Evolutionary conservation across 169 alveolate genomes (phyloP), one percentile per base, ranked within the genome.

Genomic region (Fabrea salina): DNA sequence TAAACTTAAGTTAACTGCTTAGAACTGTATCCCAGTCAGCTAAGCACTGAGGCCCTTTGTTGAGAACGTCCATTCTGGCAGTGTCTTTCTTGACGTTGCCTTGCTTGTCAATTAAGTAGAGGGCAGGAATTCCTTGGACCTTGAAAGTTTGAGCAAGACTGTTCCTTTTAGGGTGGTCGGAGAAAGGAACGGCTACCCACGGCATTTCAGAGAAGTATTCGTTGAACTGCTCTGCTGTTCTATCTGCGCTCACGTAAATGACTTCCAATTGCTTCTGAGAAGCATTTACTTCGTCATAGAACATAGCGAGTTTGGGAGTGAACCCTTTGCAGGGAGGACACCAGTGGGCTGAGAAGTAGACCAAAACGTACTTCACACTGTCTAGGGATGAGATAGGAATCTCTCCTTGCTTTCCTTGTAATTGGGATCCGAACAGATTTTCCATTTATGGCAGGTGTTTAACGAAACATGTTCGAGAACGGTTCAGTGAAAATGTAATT

Each of bases 321-420:
- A 92, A 95, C 35, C 49, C 80, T 68, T 93, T 76, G 82, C 96
- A 92, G 1, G 98, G 97, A 19, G 95, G 93, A 53, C 96, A 91
- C 93, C 94, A 86, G 68, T 89, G 89, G 67, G 95, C 95, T 32
- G 92, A 61, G 81, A 94, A 91, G 82, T 92, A 92, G 37, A 93
- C 30, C 11, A 91, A 91, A 37, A 91, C 66, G 25, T 80, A 5
- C 33, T 79, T 80, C 0, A 67, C 57, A 13, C 49, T 50, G 7
- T 35, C 47, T 27, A 80, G 61, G 7, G 47, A 27, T n/a, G n/a
- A n/a, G n/a, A n/a, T n/a, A n/a, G n/a, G n/a, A n/a, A n/a, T n/a
- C n/a, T n/a, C n/a, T n/a, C n/a, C n/a, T n/a, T n/a, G n/a, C n/a
- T n/a, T n/a, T n/a, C n/a, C n/a, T n/a, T n/a, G n/a, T n/a, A n/a